A percentile compares a stretch with the other conserved stretches of the same genome.
phyloP scores from a whole-genome alignment of 495 filamentous ascomycete genomes.

The Emericellopsis terricola region DNA sequence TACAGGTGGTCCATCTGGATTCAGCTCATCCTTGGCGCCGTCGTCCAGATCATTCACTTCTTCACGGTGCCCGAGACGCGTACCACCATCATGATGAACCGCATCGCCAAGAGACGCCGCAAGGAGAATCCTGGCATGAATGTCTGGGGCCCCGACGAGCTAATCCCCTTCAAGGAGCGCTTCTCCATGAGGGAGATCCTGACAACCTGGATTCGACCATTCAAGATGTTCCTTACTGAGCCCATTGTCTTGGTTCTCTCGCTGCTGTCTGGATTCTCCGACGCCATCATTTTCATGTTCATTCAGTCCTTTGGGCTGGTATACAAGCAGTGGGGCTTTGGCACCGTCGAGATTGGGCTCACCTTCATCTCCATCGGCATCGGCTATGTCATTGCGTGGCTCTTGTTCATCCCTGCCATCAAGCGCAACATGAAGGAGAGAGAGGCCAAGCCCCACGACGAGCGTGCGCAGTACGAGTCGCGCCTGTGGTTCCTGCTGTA shows the following conservation, averaged over 20 bases:
- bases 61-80: constrained; percentile 50
- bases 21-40: constrained; percentile 55
- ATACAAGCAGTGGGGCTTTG: constrained; percentile 46
- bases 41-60: constrained; percentile 46
- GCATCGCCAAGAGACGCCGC: constrained; percentile 45
- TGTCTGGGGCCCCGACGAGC: constrained; percentile 44
- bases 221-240: constrained; percentile 62
- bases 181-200: constrained; percentile 37
- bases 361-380: constrained; percentile 45
- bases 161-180: constrained; percentile 28
- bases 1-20: constrained; percentile 65
- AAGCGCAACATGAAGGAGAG: constrained; percentile 33
- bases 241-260: constrained; percentile 58
- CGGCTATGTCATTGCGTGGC: constrained; percentile 47
- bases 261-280: constrained; percentile 56
- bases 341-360: constrained; percentile 33
- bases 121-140: constrained; percentile 33
- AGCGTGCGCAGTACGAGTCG: constrained; percentile 41
- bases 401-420: constrained; percentile 46
- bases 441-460: constrained; percentile 31
- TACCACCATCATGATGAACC: constrained; percentile 45
- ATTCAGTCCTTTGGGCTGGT: constrained; percentile 49
- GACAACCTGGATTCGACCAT: constrained; percentile 49
- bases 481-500: constrained; percentile 40
- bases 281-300: constrained; percentile 70